Evolutionary conservation across 495 filamentous ascomycete genomes (phyloP).

Genomic region (Astrocystis sublimbata): DNA sequence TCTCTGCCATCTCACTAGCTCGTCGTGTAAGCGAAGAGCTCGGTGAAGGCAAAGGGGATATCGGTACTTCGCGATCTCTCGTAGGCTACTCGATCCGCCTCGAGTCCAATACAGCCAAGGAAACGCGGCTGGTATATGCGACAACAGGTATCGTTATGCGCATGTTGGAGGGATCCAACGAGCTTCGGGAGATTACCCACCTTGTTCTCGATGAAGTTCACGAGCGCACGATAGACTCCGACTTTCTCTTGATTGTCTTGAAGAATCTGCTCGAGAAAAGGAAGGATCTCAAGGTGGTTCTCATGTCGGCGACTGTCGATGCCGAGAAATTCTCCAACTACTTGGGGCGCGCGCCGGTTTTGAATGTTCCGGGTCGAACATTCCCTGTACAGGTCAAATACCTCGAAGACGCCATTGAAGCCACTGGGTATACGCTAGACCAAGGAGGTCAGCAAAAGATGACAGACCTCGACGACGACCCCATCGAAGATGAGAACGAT

Average conservation of each 20-base stretch:
- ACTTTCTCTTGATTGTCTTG: slow-evolving; percentile 89
- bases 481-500: slow-evolving; percentile 49
- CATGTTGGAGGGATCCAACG: slow-evolving; percentile 87
- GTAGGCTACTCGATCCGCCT: slow-evolving; percentile 93
- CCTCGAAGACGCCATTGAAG: slow-evolving; percentile 86
- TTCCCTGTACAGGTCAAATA: slow-evolving; percentile 88
- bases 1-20: slow-evolving; percentile 92
- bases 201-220: slow-evolving; percentile 94
- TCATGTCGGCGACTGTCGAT: slow-evolving; percentile 97
- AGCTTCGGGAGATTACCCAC: slow-evolving; percentile 85
- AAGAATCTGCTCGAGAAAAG: slow-evolving; percentile 72
- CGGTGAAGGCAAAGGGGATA: slow-evolving; percentile 76
- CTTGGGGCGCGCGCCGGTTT: slow-evolving; percentile 75
- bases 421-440: slow-evolving; percentile 69
- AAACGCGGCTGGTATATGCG: slow-evolving; percentile 85
- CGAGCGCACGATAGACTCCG: slow-evolving; percentile 91
- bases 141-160: slow-evolving; percentile 90
- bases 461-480: slow-evolving; percentile 58
- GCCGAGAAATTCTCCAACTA: slow-evolving; percentile 89
- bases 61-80: slow-evolving; percentile 79
- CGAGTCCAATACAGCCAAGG: slow-evolving; percentile 77
- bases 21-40: slow-evolving; percentile 91
- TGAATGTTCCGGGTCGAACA: slow-evolving; percentile 88
- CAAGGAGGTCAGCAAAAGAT: slow-evolving; percentile 48
- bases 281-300: slow-evolving; percentile 73